Base-by-base conservation (phyloP, 2,329 filamentous ascomycete genomes). In the Remersonia thermophila region DNA sequence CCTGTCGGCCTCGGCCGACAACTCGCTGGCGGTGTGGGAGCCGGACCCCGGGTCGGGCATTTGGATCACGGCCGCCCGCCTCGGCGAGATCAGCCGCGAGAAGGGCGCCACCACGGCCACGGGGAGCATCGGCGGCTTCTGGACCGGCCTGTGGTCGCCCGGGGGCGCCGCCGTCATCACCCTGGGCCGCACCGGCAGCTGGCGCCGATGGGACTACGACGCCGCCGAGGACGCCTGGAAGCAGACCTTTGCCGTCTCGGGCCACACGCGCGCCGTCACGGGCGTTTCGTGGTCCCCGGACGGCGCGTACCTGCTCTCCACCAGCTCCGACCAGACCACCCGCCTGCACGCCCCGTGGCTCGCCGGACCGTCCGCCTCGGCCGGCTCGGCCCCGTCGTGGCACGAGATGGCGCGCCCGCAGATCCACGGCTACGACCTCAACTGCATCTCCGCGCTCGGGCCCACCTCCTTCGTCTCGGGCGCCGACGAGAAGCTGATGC, bases 41-140 rank as follows among this genome's bases (percentile, higher is more conserved):
- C 73, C 83, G 0, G 91, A 98, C 50, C 59, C 74, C 2, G 65
- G 69, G 4, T 93, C 87, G 2, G 87, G 91, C 2, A 82, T 96
- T 39, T 98, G 91, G 91, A 68, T 94, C 15, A 93, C 86, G 37
- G 73, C 72, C 32, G 81, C 83, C 11, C 71, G 91, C 41, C 71
- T 98, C 27, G 91, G 91, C 30, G 91, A 96, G 58, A 93, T 96
- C 38, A 95, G 85, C 56, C 73, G 82, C 12, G 84, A 93, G 52
- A 96, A 98, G 55, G 91, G 91, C 7, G 91, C 91, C 0, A 96
- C 91, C 0, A 94, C 89, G 3, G 91, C 91, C 0, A 98, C 91
- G 0, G 91, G 91, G 32, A 95, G 87, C 55, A 85, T 86, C 1
- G 91, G 91, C 43, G 91, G 91, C 0, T 95, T 96, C 56, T 98